Base-by-base conservation (phyloP, 352 stramenopile species). In the Globisporangium acanthophoron region DNA sequence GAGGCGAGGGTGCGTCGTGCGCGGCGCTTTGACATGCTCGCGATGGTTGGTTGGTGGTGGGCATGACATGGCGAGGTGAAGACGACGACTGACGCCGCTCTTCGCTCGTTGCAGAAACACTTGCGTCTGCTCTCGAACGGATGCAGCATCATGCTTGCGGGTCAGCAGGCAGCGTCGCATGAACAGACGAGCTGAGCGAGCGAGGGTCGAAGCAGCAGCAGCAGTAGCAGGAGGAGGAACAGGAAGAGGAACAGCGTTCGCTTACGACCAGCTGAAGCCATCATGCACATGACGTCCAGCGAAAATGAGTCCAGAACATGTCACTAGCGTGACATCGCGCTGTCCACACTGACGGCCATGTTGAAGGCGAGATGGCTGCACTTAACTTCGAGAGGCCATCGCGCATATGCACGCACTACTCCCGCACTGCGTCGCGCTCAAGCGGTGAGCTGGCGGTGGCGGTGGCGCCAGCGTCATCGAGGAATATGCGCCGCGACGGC, bases 101-200 rank as follows among this genome's bases (percentile, higher is more conserved):
- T 51, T 52, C 11, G 39, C 20, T 52, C 4, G 40, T 21, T 48
- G 15, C 18, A 88, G 74, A 80, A 68, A 51, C 78, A 88, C 59
- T 65, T 90, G 62, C 78, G 80, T 2, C 65, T 73, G 48, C 66
- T 90, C 29, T 83, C 76, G 13, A 90, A 90, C 62, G 80, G 80
- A n/a, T 88, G 74, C 59, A 90, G 78, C 57, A 85, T 90, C 64
- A 88, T 90, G 64, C 55, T 90, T 15, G 52, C 73, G 43, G 49
- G 43, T 43, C 39, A 20, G 5, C 52, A 16, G 6, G 4, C 52
- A 15, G 35, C 9, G 12, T 9, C 18, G 20, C 20, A 18, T 15
- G 21, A 47, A 9, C 43, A 44, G 18, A 15, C 11, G 37, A 51
- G 27, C 15, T 24, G 29, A 18, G 37, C 24, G 18, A 18, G 27